phyloP scores from a whole-genome alignment of 2,329 filamentous ascomycete species.

The Dactylellina drechsleri region DNA sequence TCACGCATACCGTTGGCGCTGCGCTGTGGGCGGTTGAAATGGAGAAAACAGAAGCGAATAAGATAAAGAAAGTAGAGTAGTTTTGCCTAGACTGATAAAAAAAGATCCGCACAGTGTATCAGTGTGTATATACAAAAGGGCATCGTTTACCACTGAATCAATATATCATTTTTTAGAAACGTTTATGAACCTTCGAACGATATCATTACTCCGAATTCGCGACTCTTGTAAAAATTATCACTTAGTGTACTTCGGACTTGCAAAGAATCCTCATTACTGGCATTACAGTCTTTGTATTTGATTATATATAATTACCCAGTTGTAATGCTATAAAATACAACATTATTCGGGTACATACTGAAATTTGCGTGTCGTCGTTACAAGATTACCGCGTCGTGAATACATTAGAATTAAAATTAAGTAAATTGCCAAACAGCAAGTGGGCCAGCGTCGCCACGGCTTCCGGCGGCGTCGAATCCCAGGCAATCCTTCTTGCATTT shows the following conservation, averaged over 20 bases:
- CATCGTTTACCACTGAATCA: too few relatives aligned
- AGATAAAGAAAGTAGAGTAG: conserved; percentile 17
- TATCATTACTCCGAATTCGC: too few relatives aligned
- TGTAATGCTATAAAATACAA: not conserved
- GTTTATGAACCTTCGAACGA: too few relatives aligned
- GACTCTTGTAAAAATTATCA: too few relatives aligned
- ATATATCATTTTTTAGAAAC: too few relatives aligned
- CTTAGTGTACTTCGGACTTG: too few relatives aligned
- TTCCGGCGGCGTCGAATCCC: conserved; percentile 31
- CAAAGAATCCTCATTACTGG: too few relatives aligned
- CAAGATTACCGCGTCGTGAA: not conserved
- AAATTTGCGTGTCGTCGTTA: not conserved
- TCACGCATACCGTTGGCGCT: conserved; percentile 90
- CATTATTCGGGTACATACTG: not conserved
- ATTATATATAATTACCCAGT: not conserved
- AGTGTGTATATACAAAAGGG: too few relatives aligned
- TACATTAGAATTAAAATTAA: conserved; percentile 6
- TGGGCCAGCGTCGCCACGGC: conserved; percentile 1
- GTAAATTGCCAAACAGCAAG: conserved; percentile 35
- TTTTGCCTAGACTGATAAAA: not conserved
- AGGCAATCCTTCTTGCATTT: conserved; percentile 42
- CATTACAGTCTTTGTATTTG: not conserved
- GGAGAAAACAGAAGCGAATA: conserved; percentile 65
- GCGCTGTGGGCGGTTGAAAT: conserved; percentile 94
- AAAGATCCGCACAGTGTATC: too few relatives aligned